phyloP scores from a whole-genome alignment of 31 red algal species.

The Odonthalia washingtoniensis region DNA sequence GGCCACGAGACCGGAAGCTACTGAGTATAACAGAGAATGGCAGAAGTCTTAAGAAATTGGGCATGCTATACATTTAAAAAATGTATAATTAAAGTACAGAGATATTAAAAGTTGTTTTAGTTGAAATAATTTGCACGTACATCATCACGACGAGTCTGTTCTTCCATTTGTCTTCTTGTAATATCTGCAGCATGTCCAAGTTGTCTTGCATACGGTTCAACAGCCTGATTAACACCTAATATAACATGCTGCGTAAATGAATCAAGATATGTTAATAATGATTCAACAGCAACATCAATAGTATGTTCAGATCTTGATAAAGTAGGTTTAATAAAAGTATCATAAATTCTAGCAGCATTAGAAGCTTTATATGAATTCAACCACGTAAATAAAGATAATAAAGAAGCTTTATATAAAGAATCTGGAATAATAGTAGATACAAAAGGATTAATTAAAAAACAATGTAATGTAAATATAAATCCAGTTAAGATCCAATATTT shows the following conservation, averaged over 20 bases:
- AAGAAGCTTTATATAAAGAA: conserved; percentile 13
- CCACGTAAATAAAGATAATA: conserved; percentile 31
- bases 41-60: no score
- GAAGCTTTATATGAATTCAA: conserved; percentile 1
- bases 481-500: conserved; percentile 29
- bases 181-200: conserved; percentile 30
- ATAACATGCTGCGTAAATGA: conserved; percentile 17
- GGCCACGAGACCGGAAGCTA: no score
- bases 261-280: conserved; percentile 23
- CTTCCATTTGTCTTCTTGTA: conserved; percentile 28
- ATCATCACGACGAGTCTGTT: neutral
- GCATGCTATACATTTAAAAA: no score
- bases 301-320: conserved; percentile 4
- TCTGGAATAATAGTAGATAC: neutral
- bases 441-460: neutral
- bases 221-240: conserved; percentile 16
- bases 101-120: no score
- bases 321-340: conserved; percentile 33
- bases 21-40: no score
- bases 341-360: conserved; percentile 19
- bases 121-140: neutral
- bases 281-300: conserved; percentile 17
- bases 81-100: no score
- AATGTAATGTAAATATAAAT: conserved; percentile 12
- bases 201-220: conserved; percentile 34